Percentiles rank a stretch among this genome's conserved stretches.
Evolutionary conservation across 2,329 filamentous ascomycete species (phyloP).

Genomic region (Zymoseptoria tritici): DNA sequence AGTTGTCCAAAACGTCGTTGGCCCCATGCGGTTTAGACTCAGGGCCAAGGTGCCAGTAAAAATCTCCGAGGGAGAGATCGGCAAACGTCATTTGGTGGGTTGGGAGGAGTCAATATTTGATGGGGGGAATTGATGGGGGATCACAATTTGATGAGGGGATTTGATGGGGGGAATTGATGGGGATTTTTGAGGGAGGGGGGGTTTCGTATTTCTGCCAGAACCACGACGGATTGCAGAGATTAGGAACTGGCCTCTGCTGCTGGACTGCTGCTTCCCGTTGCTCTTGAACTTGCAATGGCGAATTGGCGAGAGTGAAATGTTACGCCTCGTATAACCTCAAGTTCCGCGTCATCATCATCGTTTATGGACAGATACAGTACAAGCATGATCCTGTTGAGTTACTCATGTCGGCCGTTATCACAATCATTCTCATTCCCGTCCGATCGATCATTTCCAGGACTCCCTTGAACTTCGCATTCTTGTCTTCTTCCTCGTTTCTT

Average conservation of each 20-base stretch:
- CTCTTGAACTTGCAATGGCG: too few relatives aligned
- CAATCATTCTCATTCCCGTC: not conserved
- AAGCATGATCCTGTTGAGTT: not conserved
- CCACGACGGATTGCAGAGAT: too few relatives aligned
- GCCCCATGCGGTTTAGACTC: not conserved
- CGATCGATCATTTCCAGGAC: too few relatives aligned
- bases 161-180: not conserved
- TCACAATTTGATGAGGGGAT: not conserved
- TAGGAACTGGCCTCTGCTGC: too few relatives aligned
- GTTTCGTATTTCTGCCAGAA: too few relatives aligned
- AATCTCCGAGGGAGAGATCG: not conserved
- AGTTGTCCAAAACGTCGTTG: not conserved
- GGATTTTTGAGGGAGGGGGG: too few relatives aligned
- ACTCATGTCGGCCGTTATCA: not conserved
- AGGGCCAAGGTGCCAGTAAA: not conserved
- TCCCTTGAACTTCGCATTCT: not conserved
- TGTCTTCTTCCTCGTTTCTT: not conserved
- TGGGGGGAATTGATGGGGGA: too few relatives aligned
- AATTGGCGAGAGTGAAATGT: too few relatives aligned
- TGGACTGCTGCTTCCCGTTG: too few relatives aligned
- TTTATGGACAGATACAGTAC: not conserved
- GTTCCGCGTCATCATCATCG: not conserved
- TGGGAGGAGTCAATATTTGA: not conserved
- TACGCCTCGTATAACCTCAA: too few relatives aligned
- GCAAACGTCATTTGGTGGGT: too few relatives aligned